A percentile compares a stretch with the other conserved stretches of the same genome.
These are phyloP conservation scores for Dactylellina haptotyla DNA, from an alignment of 2,329 filamentous ascomycete species.

Conservation along the genomic window DNA sequence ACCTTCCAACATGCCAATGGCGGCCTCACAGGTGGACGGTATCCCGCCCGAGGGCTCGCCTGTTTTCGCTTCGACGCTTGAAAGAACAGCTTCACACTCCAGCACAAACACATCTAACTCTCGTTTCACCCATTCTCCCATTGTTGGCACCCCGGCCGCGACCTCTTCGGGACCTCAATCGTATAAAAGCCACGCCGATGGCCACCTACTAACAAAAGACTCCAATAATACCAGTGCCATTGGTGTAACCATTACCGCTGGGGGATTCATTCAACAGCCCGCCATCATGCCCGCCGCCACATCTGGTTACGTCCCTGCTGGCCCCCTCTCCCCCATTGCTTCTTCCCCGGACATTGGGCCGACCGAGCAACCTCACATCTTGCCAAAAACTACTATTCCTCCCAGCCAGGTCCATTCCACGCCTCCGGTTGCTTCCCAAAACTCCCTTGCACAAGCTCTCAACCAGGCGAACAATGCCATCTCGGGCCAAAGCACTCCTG, in stretches of 20 bases:
- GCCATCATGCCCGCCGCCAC: conserved; percentile 48
- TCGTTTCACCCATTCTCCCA: conserved; percentile 50
- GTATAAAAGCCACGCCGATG: conserved; percentile 36
- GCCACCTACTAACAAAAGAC: conserved; percentile 8
- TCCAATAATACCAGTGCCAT: conserved; percentile 7
- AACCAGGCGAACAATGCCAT: conserved; percentile 16
- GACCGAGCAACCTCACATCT: conserved; percentile 22
- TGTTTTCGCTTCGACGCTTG: conserved; percentile 33
- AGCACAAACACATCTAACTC: conserved; percentile 53
- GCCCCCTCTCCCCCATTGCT: conserved; percentile 39
- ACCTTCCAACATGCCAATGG: conserved; percentile 36
- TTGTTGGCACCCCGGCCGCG: conserved; percentile 42
- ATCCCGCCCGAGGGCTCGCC: conserved; percentile 31
- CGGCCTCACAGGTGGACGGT: conserved; percentile 25
- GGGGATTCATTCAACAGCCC: conserved; percentile 51
- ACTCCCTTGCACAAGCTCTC: conserved; percentile 38
- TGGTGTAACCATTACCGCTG: conserved; percentile 36
- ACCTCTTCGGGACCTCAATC: conserved; percentile 49
- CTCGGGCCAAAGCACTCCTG: conserved; percentile 39
- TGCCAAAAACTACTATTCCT: conserved; percentile 5
- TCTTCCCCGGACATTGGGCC: conserved; percentile 39
- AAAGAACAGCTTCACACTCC: conserved; percentile 48
- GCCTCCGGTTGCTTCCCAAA: conserved; percentile 46
- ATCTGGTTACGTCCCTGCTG: conserved; percentile 18
- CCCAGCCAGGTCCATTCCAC: conserved; percentile 8